Evolutionary conservation across 495 filamentous ascomycete species (phyloP).

Genomic region (Penicillium mononematosum): DNA sequence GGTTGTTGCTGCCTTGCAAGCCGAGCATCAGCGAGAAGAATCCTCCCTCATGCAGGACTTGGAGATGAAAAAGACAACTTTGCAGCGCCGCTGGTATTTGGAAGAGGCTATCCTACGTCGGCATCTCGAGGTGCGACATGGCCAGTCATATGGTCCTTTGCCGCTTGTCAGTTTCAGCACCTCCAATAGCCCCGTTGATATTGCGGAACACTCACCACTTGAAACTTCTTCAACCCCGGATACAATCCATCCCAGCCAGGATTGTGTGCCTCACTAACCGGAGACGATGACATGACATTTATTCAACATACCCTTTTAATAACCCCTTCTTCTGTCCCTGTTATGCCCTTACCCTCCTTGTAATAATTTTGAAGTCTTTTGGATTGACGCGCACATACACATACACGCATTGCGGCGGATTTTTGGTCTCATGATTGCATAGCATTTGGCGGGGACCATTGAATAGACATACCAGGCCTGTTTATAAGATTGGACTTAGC

Average conservation of each 20-base stretch:
- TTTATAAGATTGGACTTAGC: slow-evolving; percentile 4
- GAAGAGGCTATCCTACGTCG: slow-evolving; percentile 61
- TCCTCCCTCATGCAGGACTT: slow-evolving; percentile 47
- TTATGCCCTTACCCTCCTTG: slow-evolving; percentile 26
- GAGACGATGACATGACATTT: slow-evolving; percentile 8
- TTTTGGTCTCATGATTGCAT: slow-evolving; percentile 30
- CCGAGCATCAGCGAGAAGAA: slow-evolving; percentile 53
- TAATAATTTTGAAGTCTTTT: slow-evolving; percentile 28
- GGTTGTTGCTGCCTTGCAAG: slow-evolving; percentile 56
- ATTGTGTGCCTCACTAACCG: neutral
- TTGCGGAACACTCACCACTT: slow-evolving; percentile 14
- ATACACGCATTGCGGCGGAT: slow-evolving; percentile 28
- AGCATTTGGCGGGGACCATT: slow-evolving; percentile 24
- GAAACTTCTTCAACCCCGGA: slow-evolving; percentile 5
- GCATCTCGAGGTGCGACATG: slow-evolving; percentile 54
- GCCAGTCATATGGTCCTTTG: slow-evolving; percentile 49
- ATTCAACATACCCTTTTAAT: slow-evolving; percentile 19
- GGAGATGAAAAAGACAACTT: slow-evolving; percentile 45
- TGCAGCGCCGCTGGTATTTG: slow-evolving; percentile 61
- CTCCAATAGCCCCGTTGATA: slow-evolving; percentile 27
- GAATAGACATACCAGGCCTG: slow-evolving; percentile 26
- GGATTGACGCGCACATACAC: slow-evolving; percentile 18
- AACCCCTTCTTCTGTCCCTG: slow-evolving; percentile 19
- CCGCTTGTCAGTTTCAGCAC: slow-evolving; percentile 39
- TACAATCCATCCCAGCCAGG: slow-evolving; percentile 1